Evolutionary conservation across 192 early-diverging fungal species (phyloP), one percentile per base, ranked within the genome.

Genomic region (Coemansia sp.): DNA sequence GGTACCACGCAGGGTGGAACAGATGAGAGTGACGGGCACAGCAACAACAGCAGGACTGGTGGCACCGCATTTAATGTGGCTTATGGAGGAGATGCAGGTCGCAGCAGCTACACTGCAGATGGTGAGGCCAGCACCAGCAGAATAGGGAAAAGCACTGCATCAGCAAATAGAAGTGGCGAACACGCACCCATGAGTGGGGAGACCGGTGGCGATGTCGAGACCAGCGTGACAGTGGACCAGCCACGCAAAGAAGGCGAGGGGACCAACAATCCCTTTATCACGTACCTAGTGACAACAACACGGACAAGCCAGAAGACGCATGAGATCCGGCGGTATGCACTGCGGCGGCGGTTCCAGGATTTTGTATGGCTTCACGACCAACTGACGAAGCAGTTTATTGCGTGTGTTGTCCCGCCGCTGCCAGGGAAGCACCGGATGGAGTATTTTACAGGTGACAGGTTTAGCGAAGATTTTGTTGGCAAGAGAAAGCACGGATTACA

Each of bases 371-470:
- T 98, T 51, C 85, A 95, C 67, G 81, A 85, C 57, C 85, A 87
- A 51, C 84, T 98, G 46, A 64, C 63, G 33, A 84, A 86, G 33
- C 91, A 93, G 75, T 92, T 85, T 74, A 85, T 92, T 6, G 89
- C 91, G 5, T 90, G 90, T 51, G 91, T 96, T 27, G 65, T 96
- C 0, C 94, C 95, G 58, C 94, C 95, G 7, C 72, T 97, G 20
- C 97, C 97, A 6, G 95, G 91, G 29, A 94, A 93, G 74, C 93
- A 94, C 72, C 88, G 94, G 57, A 81, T 97, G 80, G 94, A 95
- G 75, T 98, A 97, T 67, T 80, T 98, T 20, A 96, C 93, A 22
- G 97, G 97, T 6, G 94, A 97, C 76, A 84, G 97, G 32, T 98
- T 98, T 78, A 89, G 89, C 67, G 74, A 85, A 6, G 95, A 98